phyloP scores from a whole-genome alignment of 2,329 filamentous ascomycete species.

The Gnomoniopsis sp. region DNA sequence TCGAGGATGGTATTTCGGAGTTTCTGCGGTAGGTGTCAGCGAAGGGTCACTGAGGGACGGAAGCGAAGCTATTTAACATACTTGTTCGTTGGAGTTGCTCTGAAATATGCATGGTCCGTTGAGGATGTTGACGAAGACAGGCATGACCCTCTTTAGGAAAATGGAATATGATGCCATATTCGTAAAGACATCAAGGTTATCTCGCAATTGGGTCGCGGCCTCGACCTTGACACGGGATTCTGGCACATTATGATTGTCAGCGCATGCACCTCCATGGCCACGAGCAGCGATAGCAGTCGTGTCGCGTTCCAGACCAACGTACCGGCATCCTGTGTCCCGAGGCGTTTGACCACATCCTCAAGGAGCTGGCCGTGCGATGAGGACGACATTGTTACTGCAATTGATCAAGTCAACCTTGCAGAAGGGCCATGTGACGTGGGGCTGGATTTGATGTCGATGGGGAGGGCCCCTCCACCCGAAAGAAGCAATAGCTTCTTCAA shows the following conservation, averaged over 20 bases:
- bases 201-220: conserved; percentile 80
- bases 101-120: conserved; percentile 86
- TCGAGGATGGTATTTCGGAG: conserved; percentile 91
- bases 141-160: conserved; percentile 86
- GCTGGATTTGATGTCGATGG: not conserved
- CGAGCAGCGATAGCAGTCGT: not conserved
- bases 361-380: conserved; percentile 40
- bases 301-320: conserved; percentile 22
- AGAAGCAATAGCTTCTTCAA: conserved; percentile 16
- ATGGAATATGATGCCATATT: conserved; percentile 70
- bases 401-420: not conserved
- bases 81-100: conserved; percentile 86
- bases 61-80: conserved; percentile 35
- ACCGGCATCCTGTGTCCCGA: conserved; percentile 56
- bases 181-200: conserved; percentile 87
- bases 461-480: conserved; percentile 7
- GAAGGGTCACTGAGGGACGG: not conserved
- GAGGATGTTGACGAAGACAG: conserved; percentile 82
- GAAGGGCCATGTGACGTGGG: conserved; percentile 17
- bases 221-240: conserved; percentile 80
- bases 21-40: conserved; percentile 53
- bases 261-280: not conserved
- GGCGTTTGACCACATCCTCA: conserved; percentile 61
- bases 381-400: conserved; percentile 58
- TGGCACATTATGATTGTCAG: conserved; percentile 33